Evolutionary conservation across 179 eudicot genomes (phyloP).

Genomic region (Beta macrorhiza): DNA sequence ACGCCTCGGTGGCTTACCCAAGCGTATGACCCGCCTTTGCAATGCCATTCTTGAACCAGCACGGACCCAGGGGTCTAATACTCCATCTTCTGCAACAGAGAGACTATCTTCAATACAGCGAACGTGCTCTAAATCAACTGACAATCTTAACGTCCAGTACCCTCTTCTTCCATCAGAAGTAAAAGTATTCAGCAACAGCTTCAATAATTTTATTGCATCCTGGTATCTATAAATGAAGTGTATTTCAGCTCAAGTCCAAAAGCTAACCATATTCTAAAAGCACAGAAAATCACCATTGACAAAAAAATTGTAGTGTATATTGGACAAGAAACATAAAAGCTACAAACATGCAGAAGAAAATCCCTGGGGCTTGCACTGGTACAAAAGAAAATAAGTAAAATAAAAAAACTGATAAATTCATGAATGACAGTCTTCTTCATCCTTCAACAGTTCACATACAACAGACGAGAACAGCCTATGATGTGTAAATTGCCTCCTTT

Average conservation of each 20-base stretch:
- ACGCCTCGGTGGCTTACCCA: conserved; percentile 95
- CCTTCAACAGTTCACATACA: not conserved
- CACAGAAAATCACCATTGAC: not conserved
- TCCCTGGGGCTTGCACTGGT: not conserved
- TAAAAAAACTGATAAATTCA: not conserved
- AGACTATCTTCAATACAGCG: conserved; percentile 77
- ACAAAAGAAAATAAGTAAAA: not conserved
- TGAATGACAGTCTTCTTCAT: not conserved
- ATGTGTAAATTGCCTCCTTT: not conserved
- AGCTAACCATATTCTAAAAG: not conserved
- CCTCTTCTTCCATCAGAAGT: conserved; percentile 78
- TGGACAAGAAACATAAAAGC: not conserved
- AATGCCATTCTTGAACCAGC: conserved; percentile 83
- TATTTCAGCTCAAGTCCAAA: conserved; percentile 4
- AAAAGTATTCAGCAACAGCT: conserved; percentile 49
- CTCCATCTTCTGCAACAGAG: conserved; percentile 72
- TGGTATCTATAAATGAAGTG: conserved; percentile 48
- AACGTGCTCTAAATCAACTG: conserved; percentile 80
- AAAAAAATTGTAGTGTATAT: not conserved
- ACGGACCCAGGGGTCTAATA: conserved; percentile 85
- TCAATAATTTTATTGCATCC: conserved; percentile 71
- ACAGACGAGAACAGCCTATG: not conserved
- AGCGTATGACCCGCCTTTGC: conserved; percentile 79
- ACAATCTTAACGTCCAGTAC: conserved; percentile 91
- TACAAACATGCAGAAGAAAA: not conserved